Evolutionary conservation across 1,284 basidiomycete species (phyloP), one percentile per base, ranked within the genome.

Genomic region (Stygiomarasmius scandens): DNA sequence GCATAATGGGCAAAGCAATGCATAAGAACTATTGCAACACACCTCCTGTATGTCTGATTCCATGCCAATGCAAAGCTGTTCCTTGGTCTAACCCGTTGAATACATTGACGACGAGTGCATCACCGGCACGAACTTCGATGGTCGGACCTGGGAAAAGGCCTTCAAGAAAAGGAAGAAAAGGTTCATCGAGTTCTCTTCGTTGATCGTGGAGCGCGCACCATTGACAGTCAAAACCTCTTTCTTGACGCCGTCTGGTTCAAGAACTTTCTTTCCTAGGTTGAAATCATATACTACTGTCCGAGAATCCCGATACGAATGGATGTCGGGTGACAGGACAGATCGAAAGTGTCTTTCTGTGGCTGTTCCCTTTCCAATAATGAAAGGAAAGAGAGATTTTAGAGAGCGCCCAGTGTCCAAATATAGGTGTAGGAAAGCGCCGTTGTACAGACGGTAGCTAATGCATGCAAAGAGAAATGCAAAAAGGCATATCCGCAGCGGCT

Each of bases 201-300:
- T 32, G 29, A 5, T 27, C 12, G 43, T 29, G 20, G 46, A 43
- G 9, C 29, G 46, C 38, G 44, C 52, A 58, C 57, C 57, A 43
- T 58, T 58, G 16, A 58, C 47, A 22, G 57, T 55, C 16, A 55
- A 48, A 3, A 58, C 53, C 1, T 27, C 49, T 46, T 58, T 58
- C 41, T 48, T 29, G 16, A 58, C 53, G 5, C 57, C 57, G 29
- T 58, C 52, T 14, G 57, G 57, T 6, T 29, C 45, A 8, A 54
- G 19, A 14, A 45, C 14, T 22, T 54, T 52, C 34, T 55, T 52
- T 8, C 34, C 43, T n/a, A 58, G 23, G 1, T n/a, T 52, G 23
- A 58, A 46, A 29, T 58, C 44, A 52, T 51, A 55, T 24, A 32
- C 34, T 20, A 23, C 44, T 10, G 25, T 49, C 2, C 34, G 9